Evolutionary conservation across 306 rosid genomes (phyloP).

Genomic region (Citrullus amarus): DNA sequence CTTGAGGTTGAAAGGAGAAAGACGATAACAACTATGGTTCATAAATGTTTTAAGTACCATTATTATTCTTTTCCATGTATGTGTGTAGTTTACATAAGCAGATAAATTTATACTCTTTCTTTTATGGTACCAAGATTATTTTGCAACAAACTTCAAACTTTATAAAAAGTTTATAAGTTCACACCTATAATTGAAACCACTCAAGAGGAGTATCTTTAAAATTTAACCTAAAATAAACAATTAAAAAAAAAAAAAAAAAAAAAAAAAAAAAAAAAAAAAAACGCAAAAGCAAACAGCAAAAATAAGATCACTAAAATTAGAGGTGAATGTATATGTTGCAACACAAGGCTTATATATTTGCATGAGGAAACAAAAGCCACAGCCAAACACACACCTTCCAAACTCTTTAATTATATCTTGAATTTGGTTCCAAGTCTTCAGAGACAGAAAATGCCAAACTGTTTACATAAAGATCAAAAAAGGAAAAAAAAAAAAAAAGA

Average conservation of each 20-base stretch:
- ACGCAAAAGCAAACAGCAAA: background rate
- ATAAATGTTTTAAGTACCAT: too few species aligned
- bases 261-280: background rate
- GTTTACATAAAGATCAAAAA: background rate
- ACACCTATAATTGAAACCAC: too few species aligned
- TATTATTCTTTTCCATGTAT: too few species aligned
- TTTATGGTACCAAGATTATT: too few species aligned
- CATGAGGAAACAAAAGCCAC: background rate
- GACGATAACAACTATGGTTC: too few species aligned
- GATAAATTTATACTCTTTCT: too few species aligned
- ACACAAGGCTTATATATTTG: background rate
- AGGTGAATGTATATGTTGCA: background rate
- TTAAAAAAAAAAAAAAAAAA: background rate
- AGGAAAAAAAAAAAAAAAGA: background rate
- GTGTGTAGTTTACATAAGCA: too few species aligned
- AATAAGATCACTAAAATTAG: background rate
- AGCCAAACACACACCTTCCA: background rate
- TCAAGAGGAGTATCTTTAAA: too few species aligned
- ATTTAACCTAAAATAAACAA: too few species aligned
- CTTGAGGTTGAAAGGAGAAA: too few species aligned
- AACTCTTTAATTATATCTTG: background rate
- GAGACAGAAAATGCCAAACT: background rate
- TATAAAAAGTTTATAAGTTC: too few species aligned
- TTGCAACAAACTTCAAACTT: too few species aligned
- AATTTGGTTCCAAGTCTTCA: background rate